Conservation (phyloP, 495 filamentous ascomycete genomes). For the Saxophila tyrrhenica region DNA sequence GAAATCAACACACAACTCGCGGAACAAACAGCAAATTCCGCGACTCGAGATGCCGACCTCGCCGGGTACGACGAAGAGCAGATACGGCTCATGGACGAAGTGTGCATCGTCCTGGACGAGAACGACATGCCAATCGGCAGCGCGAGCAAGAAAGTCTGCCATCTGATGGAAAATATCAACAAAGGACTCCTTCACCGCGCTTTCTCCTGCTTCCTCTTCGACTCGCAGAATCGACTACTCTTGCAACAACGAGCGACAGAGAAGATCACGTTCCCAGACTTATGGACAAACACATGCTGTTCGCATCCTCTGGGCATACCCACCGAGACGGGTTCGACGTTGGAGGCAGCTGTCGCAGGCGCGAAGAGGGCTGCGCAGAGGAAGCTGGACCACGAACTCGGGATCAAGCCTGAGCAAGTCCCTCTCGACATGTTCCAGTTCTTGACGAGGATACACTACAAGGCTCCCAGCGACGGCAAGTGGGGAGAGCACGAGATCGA, state of each 20-base stretch:
- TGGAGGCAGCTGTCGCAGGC: constrained; percentile 67
- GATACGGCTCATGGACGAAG: constrained; percentile 95
- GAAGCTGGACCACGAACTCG: constrained; percentile 89
- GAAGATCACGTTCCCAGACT: constrained; percentile 98
- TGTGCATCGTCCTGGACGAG: constrained; percentile 92
- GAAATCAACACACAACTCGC: constrained; percentile 86
- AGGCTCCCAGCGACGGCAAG: constrained; percentile 89
- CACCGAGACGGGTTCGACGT: constrained; percentile 75
- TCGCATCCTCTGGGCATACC: constrained; percentile 91
- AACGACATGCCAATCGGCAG: constrained; percentile 90
- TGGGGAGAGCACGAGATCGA: constrained; percentile 99
- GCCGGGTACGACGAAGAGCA: constrained; percentile 93
- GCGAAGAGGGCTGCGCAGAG: constrained; percentile 84
- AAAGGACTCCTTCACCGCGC: constrained; percentile 90
- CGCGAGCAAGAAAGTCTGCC: constrained; percentile 96
- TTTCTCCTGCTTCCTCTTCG: constrained; percentile 97
- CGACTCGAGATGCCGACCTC: constrained; percentile 38
- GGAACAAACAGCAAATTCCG: constrained; percentile 23
- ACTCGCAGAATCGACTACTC: constrained; percentile 72
- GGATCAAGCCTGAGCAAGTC: constrained; percentile 84
- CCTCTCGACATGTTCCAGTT: constrained; percentile 85
- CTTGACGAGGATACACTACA: constrained; percentile 95
- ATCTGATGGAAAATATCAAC: constrained; percentile 97
- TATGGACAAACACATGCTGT: constrained; percentile 99
- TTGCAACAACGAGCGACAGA: constrained; percentile 91